phyloP scores from a whole-genome alignment of 1,139 yeast genomes.

The Tardiomyces digboiensis region DNA sequence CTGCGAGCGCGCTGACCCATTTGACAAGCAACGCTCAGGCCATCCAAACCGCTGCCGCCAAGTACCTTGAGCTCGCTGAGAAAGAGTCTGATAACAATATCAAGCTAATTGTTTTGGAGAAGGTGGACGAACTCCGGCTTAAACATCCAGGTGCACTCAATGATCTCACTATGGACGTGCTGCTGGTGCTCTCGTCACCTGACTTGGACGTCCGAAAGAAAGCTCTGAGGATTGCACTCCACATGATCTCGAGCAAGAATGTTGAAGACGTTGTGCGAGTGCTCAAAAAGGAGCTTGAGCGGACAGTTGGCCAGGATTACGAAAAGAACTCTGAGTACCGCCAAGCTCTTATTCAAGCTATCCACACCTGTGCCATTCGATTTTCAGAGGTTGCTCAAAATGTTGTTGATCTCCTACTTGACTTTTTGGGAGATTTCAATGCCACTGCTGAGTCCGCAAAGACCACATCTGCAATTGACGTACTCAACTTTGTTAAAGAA shows the following conservation, averaged over 20 bases:
- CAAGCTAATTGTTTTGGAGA: constrained; percentile 82
- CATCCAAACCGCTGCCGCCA: constrained; percentile 68
- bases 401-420: constrained; percentile 83
- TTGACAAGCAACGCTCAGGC: constrained; percentile 63
- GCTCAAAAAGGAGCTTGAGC: constrained; percentile 83
- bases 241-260: constrained; percentile 75
- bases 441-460: constrained; percentile 57
- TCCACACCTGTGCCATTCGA: constrained; percentile 80
- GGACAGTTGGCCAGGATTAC: constrained; percentile 51
- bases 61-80: constrained; percentile 81
- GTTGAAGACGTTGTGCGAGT: constrained; percentile 91
- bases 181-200: constrained; percentile 77
- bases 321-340: constrained; percentile 83
- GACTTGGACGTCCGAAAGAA: constrained; percentile 87
- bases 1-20: constrained; percentile 75
- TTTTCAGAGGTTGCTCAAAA: constrained; percentile 88
- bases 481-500: constrained; percentile 81
- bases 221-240: constrained; percentile 75
- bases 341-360: constrained; percentile 78
- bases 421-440: constrained; percentile 76
- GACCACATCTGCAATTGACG: constrained; percentile 69
- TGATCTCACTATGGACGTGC: constrained; percentile 76
- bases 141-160: constrained; percentile 79
- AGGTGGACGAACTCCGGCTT: constrained; percentile 67
- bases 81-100: constrained; percentile 92